Conservation (phyloP, 108 stramenopile genomes). For the Cyclotella kingstonii region DNA sequence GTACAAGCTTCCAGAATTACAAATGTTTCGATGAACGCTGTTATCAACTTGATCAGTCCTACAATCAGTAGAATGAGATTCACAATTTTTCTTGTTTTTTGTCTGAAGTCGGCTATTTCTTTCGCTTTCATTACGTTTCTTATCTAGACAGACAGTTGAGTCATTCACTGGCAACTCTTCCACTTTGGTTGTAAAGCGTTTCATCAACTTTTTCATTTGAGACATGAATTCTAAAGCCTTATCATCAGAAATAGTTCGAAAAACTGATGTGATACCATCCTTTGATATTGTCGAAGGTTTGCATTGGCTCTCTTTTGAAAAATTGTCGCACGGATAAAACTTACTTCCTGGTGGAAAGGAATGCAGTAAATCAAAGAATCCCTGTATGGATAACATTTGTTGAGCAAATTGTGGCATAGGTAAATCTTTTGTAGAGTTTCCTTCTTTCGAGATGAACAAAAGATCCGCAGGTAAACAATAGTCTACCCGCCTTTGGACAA, state of each 20-base stretch:
- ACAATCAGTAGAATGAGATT: neutral
- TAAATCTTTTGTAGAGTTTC: neutral
- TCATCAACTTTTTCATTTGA: conserved; percentile 68
- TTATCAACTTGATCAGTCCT: too few species aligned
- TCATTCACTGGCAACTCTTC: conserved; percentile 52
- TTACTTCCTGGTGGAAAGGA: conserved; percentile 43
- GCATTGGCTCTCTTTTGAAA: neutral
- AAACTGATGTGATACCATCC: too few species aligned
- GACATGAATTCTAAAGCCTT: conserved; percentile 44
- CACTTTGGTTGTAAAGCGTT: conserved; percentile 58
- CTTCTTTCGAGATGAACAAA: conserved; percentile 25
- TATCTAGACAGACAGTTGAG: conserved; percentile 52
- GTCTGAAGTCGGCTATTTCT: conserved; percentile 29
- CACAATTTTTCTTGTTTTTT: conserved; percentile 12
- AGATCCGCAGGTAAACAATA: conserved; percentile 74
- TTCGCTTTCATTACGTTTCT: conserved; percentile 44
- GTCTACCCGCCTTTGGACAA: conserved; percentile 66
- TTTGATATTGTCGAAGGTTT: too few species aligned
- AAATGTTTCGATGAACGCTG: too few species aligned
- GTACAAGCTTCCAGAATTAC: too few species aligned
- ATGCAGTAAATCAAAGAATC: conserved; percentile 36
- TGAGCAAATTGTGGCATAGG: too few species aligned
- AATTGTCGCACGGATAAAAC: conserved; percentile 8
- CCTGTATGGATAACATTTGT: conserved; percentile 16
- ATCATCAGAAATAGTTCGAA: too few species aligned